Evolutionary conservation across 2,329 filamentous ascomycete species (phyloP), one percentile per base, ranked within the genome.

Genomic region (Elsinoe ampelina): DNA sequence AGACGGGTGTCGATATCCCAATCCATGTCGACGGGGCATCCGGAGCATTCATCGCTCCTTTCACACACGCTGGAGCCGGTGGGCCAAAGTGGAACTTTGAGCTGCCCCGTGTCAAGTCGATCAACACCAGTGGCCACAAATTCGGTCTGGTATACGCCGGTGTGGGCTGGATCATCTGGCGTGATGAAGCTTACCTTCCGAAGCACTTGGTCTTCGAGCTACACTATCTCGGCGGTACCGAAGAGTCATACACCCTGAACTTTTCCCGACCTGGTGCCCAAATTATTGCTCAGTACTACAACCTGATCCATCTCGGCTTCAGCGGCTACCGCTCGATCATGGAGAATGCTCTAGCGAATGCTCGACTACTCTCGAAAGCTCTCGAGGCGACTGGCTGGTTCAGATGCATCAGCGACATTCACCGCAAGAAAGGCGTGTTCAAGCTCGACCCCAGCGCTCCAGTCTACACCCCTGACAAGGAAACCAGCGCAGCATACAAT

Each of bases 251-350:
- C 69, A 87, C 84, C 0, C 75, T 88, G 17, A 88, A 87, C 70
- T 88, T 88, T 72, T 86, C 83, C 1, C 79, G 85, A 0, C 84
- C 84, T 0, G 85, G 84, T 2, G 80, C 82, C 0, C 85, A 87
- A 60, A 75, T 88, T 57, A 82, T 87, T 59, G 83, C 78, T 0
- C 85, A 88, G 65, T 88, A 88, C 69, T 88, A 82, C 70, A 87
- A 88, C 63, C 73, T 88, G 11, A 82, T 88, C 59, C 84, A 86
- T 61, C 77, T 88, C 0, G 85, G 85, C 1, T 84, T 82, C 67
- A 72, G 73, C 1, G 85, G 85, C 8, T 89, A 84, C 69, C 77
- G 75, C 10, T 71, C 73, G 35, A 77, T 85, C 59, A 86, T 83
- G 80, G 83, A 86, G 65, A 86, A 85, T 64, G 81, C 80, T 50